Conservation (phyloP, 2,329 filamentous ascomycete genomes). For the Raffaelea ambrosiae region DNA sequence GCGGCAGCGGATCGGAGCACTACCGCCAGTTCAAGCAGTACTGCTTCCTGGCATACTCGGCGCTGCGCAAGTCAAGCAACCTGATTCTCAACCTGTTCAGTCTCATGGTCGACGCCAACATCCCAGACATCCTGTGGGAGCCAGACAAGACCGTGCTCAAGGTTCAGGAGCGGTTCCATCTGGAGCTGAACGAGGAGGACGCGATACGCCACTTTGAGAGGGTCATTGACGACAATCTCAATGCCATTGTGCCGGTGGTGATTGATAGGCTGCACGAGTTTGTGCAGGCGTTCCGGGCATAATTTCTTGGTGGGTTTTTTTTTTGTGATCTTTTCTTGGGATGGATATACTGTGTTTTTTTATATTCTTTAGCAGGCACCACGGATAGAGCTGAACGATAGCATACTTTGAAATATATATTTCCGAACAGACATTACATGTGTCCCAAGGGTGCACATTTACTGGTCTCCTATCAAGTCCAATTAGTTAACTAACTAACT, state of each 20-base stretch:
- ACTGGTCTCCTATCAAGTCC: no score
- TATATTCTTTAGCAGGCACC: no score
- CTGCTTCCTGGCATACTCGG: constrained; percentile 89
- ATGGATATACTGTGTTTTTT: neutral
- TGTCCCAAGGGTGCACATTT: no score
- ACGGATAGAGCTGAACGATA: no score
- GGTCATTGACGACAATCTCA: constrained; percentile 83
- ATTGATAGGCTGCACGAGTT: constrained; percentile 93
- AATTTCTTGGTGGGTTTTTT: neutral
- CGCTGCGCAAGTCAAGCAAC: constrained; percentile 80
- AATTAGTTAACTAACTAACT: no score
- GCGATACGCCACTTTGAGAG: constrained; percentile 81
- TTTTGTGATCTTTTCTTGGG: neutral
- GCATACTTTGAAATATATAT: no score
- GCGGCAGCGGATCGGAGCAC: constrained; percentile 69
- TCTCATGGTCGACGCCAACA: constrained; percentile 95
- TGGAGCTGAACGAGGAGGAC: constrained; percentile 88
- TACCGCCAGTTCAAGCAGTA: constrained; percentile 91
- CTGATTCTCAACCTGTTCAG: constrained; percentile 92
- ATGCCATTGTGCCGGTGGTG: constrained; percentile 82
- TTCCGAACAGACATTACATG: no score
- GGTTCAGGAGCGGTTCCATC: constrained; percentile 86
- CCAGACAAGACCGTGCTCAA: constrained; percentile 91
- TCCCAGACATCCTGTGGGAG: constrained; percentile 87
- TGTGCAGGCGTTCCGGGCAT: constrained; percentile 84